phyloP scores from a whole-genome alignment of 345 rosid species.

The Arabidopsis suecica region DNA sequence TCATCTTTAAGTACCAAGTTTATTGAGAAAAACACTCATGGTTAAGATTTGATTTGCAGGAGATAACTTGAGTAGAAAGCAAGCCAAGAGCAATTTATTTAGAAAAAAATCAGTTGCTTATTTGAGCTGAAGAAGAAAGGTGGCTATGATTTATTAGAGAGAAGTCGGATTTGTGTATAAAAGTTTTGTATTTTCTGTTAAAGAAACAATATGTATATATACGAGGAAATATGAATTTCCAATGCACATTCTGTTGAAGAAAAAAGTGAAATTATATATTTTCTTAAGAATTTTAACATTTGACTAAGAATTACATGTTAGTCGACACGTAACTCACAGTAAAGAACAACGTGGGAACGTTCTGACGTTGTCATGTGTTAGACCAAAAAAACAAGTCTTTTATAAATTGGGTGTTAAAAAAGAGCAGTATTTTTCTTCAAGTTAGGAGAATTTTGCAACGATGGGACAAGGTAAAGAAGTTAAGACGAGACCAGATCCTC shows the following conservation, averaged over 20 bases:
- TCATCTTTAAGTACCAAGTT: conserved; percentile 5
- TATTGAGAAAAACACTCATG: conserved; percentile 14
- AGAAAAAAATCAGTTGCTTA: not conserved
- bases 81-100: conserved; percentile 13
- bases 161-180: not conserved
- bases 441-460: not conserved
- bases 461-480: conserved; percentile 48
- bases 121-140: conserved; percentile 20
- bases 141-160: conserved; percentile 6
- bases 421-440: not conserved
- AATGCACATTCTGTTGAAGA: conserved; percentile 14
- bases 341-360: conserved; percentile 32
- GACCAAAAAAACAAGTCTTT: not conserved
- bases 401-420: not conserved
- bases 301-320: conserved; percentile 11
- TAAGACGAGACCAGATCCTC: conserved; percentile 43
- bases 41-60: conserved; percentile 30
- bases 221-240: conserved; percentile 6
- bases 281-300: not conserved
- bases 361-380: conserved; percentile 26
- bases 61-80: conserved; percentile 24
- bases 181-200: not conserved
- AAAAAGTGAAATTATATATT: not conserved
- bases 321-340: conserved; percentile 34
- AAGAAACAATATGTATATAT: conserved; percentile 22